Base-by-base conservation (phyloP, 345 rosid species). In the Eucalyptus brandiana region DNA sequence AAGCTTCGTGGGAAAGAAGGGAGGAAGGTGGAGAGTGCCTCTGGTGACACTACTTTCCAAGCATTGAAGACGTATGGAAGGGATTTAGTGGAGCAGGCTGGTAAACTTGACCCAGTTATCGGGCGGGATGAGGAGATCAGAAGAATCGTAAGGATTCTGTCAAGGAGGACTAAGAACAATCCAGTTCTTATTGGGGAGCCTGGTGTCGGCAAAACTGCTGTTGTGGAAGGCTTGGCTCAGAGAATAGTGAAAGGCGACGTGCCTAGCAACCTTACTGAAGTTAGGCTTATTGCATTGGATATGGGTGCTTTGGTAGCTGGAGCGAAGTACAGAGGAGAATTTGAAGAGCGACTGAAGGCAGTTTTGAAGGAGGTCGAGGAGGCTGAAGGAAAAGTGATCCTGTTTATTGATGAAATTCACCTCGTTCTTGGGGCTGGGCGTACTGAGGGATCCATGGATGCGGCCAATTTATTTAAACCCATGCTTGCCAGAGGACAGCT, bases 401-500 rank as follows among this genome's bases (percentile, higher is more conserved):
- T 97, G 86, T 97, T 97, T 56, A 97, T 97, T 12, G 99, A 97
- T 93, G 99, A 97, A 89, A 97, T 97, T 81, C 99, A 97, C 86
- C 94, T 97, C n/a, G 99, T 96, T 87, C 97, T 97, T 9, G 99
- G 98, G n/a, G 99, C 99, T 50, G 99, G 99, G 9, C 93, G 97
- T 65, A 93, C 96, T 0, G 99, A 97, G 89, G 99, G 99, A 4
- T 97, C 99, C 2, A 97, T 97, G 99, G 99, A 97, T 93, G 99
- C 99, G 17, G 99, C 99, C 4, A 97, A 97, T 87, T 94, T 97
- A 49, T 95, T 97, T 69, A 97, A 97, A 93, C 99, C 99, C 0
- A 97, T 97, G 99, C 96, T 97, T 89, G 99, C 98, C 53, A 93
- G 98, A 90, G 99, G 99, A 45, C 99, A 97, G 92, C 96, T 97